Evolutionary conservation across 306 rosid genomes (phyloP), one percentile per base, ranked within the genome.

Genomic region (Sicyos baderoa): DNA sequence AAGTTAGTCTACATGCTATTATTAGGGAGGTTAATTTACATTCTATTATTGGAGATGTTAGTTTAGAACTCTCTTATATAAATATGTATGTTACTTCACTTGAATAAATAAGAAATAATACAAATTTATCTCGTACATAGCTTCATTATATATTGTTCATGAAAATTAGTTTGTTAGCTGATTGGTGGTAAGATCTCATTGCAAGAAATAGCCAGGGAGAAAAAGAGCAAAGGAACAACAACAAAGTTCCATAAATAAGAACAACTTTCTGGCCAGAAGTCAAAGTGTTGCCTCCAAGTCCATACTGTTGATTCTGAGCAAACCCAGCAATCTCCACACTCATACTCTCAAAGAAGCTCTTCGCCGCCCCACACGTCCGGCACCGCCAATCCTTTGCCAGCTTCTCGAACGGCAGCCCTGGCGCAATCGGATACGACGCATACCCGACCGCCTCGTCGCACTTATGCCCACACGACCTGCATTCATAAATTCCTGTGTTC

Each of bases 291-390:
- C 94, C 99, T 49, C 99, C 99, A 6, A 93, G 70, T 35, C 99
- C 99, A 74, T 77, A 93, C 61, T 93, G 97, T 77, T 93, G 99
- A 68, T 93, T 93, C 97, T 94, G 67, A 0, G 96, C 99, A 70
- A 90, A 88, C 44, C 97, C 97, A 14, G 97, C 97, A 17, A 94
- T 90, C 72, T 94, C 90, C 72, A 90, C 97, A 63, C 97, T 94
- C 71, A 90, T 93, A 17, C 94, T 90, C 76, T 76, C 83, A 29
- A 90, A 94, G 86, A 94, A 94, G 54, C 88, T 83, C 85, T 77
- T 72, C 0, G 96, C 86, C 0, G 99, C 97, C n/a, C 99, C 99
- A 23, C 99, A 94, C 5, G 97, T 94, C 6, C 97, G 90, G 37
- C 99, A 94, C 23, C 96, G 77, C 99, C 97, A 94, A 18, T 94